A percentile compares a stretch with the other conserved stretches of the same genome.
Evolutionary conservation across 208 protist species (phyloP).

Genomic region (Trypanosoma vivax): DNA sequence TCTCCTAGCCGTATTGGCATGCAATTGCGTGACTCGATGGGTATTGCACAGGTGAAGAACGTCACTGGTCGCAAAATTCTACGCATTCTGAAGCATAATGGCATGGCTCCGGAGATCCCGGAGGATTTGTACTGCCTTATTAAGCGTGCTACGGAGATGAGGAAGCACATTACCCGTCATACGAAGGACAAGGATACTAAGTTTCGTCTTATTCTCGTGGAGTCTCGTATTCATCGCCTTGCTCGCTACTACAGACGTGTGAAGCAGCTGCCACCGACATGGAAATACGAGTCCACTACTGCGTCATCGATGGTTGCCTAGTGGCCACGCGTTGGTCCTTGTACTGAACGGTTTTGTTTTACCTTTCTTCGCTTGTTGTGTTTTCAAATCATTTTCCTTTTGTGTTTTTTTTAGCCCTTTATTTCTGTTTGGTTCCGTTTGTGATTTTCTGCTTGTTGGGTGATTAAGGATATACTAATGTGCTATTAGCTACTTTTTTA

Average conservation of each 20-base stretch:
- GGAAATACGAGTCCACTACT: conserved; percentile 86
- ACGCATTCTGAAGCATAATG: conserved; percentile 99
- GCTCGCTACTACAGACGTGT: conserved; percentile 93
- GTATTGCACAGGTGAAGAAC: conserved; percentile 97
- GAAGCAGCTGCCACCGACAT: conserved; percentile 77
- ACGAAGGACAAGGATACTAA: conserved; percentile 98
- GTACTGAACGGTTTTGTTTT: too few species aligned
- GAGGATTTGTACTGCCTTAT: conserved; percentile 99
- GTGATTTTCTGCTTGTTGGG: background rate
- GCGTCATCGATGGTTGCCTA: conserved; percentile 57
- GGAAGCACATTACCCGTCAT: conserved; percentile 99
- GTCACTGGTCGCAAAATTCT: conserved; percentile 99
- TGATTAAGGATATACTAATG: too few species aligned
- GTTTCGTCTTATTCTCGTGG: conserved; percentile 99
- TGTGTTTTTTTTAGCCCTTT: background rate
- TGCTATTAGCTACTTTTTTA: too few species aligned
- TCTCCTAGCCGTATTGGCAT: conserved; percentile 99
- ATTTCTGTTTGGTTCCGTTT: background rate
- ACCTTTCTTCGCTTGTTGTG: too few species aligned
- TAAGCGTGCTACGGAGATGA: conserved; percentile 99
- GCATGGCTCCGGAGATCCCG: conserved; percentile 98
- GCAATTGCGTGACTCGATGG: conserved; percentile 99
- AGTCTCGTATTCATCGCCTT: conserved; percentile 99
- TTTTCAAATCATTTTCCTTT: conserved; percentile 6
- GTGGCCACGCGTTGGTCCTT: too few species aligned